Base-by-base conservation (phyloP, 306 rosid species). In the Quercus parvula region DNA sequence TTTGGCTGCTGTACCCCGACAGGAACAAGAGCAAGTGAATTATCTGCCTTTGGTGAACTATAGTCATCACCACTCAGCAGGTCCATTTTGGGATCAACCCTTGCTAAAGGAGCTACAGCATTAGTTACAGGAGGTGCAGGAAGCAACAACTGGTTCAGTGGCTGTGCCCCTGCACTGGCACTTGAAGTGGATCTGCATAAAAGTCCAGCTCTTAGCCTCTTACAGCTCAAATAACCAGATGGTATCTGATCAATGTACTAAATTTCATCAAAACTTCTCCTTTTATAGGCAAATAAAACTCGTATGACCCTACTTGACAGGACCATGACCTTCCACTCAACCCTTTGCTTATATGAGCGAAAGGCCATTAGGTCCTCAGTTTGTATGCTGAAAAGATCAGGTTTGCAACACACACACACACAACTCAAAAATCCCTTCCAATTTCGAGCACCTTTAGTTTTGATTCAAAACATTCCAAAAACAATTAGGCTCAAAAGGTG, bases 21-120 rank as follows among this genome's bases (percentile, higher is more conserved):
- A 80, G 97, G 94, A 83, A 96, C 98, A 76, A 96, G 92, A 78
- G 99, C 98, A 87, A 93, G 81, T 51, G 99, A 90, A 75, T 63
- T 80, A n/a, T 90, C 98, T 31, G 93, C 89, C 83, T 87, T 90
- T 2, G 96, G 96, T 75, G 96, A 93, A 85, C 77, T 87, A 82
- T 84, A 96, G 81, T 92, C 92, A 63, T 95, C 99, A 33, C 99
- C 99, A 6, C 99, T 96, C 76, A 96, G 98, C 80, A 96, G 89
- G 86, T 96, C 99, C 81, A 89, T 82, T 78, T 84, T 90, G 85
- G 97, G 92, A 80, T 89, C 89, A 35, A 77, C 86, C 69, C 71
- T 88, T 15, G 78, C 55, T 41, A 84, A 80, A 74, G 89, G 79
- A 75, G 81, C 81, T 46, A 86, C 74, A 49, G 87, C 92, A 78